Base-by-base conservation (phyloP, 257 asterid genomes). In the Euphrasia confusa region DNA sequence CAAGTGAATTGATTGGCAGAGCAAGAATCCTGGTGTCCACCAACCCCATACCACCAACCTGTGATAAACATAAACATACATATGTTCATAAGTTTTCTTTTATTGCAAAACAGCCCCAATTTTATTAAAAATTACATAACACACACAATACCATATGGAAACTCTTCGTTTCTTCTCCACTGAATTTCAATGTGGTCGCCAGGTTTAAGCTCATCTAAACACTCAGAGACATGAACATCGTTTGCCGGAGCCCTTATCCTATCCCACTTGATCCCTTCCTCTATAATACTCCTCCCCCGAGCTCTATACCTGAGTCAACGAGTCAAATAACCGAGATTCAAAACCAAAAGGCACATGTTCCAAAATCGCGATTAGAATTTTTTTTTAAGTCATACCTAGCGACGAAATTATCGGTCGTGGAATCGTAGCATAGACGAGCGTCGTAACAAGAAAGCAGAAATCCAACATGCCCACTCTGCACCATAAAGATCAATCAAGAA, bases 31-130 rank as follows among this genome's bases (percentile, higher is more conserved):
- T 79, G 72, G 76, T 93, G 99, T 15, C 95, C 97, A 76, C 87
- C 95, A 63, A 85, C 94, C 69, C 99, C 99, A 79, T 87, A 93
- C 99, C 99, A 93, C 99, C 99, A 93, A 67, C 99, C 99, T 92
- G 85, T 63, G 54, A 73, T 8, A 37, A 2, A 21, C 24, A 21
- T 21, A 21, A 21, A 4, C 42, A 37, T 35, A 35, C 11, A 35
- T 8, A 35, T 50, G 47, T 71, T 70, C 59, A 64, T 26, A 70
- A 33, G 45, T 44, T 49, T 69, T 49, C 4, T 6, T 17, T 15
- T 45, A 10, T 37, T 5, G 10, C 52, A 66, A 54, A 27, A 14
- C 0, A 61, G 61, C 49, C 54, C 37, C 76, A 67, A 14, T 30
- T 30, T 30, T 2, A 21, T 21, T 30, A 30, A 30, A 3, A 30